Conservation (phyloP, 345 rosid species). For the Gossypium turneri region DNA sequence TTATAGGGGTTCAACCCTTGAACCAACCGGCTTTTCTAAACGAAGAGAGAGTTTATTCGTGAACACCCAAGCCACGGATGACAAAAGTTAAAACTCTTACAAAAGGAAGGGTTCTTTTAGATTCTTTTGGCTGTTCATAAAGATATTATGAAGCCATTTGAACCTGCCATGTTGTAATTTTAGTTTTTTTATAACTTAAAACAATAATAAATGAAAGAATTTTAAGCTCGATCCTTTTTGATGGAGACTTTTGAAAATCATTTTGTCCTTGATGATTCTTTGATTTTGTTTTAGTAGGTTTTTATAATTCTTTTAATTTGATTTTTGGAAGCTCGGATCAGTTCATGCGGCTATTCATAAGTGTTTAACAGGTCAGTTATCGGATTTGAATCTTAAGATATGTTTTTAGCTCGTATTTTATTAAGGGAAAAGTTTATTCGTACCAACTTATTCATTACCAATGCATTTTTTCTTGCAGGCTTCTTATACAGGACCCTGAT, state of each 20-base stretch:
- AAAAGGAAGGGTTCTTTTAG: constrained; percentile 6
- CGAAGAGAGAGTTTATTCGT: constrained; percentile 58
- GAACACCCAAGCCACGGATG: constrained; percentile 57
- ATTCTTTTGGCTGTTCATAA: constrained; percentile 9
- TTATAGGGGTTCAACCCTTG: constrained; percentile 54
- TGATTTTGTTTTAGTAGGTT: neutral
- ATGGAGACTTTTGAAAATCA: neutral
- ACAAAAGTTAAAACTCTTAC: constrained; percentile 32
- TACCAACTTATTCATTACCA: too few relatives aligned
- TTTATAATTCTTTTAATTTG: neutral
- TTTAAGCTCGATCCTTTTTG: constrained; percentile 5
- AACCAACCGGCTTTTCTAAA: constrained; percentile 50
- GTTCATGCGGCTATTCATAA: neutral
- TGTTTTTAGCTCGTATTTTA: neutral
- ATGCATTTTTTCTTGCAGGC: too few relatives aligned
- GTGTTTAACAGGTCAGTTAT: neutral
- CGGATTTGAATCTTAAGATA: neutral
- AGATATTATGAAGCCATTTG: constrained; percentile 18
- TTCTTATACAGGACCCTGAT: too few relatives aligned
- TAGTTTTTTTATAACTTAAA: constrained; percentile 6
- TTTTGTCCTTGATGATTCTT: neutral
- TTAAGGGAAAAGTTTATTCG: neutral
- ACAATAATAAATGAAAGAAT: constrained; percentile 17
- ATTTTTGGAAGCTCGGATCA: neutral
- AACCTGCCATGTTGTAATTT: constrained; percentile 27